Percentiles rank a stretch among this genome's conserved stretches.
Conservation (phyloP, 495 filamentous ascomycete genomes). For the Penicillium ochrochloron region DNA sequence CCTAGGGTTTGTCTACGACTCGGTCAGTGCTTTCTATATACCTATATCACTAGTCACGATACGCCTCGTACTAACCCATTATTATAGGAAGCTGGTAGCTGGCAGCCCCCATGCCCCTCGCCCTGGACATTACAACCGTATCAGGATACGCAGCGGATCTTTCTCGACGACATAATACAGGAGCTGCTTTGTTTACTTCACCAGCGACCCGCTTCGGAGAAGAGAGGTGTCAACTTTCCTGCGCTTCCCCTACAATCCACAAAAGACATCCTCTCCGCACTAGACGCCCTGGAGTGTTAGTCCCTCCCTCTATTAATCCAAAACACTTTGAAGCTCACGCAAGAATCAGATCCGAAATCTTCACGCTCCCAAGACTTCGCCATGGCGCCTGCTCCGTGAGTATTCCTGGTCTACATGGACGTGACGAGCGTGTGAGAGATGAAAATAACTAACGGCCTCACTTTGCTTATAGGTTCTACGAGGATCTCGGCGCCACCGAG, state of each 20-base stretch:
- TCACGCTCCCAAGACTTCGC: conserved; percentile 36
- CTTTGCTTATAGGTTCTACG: conserved; percentile 38
- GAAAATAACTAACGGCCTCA: conserved; percentile 16
- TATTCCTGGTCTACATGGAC: conserved; percentile 13
- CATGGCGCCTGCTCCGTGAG: conserved; percentile 45
- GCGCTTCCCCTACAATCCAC: conserved; percentile 37
- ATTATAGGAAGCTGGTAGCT: conserved; percentile 42
- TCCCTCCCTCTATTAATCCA: background rate
- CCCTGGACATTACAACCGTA: conserved; percentile 45
- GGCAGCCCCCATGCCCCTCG: conserved; percentile 52
- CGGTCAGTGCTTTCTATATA: conserved; percentile 34
- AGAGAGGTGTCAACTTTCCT: conserved; percentile 39
- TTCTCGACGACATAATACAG: conserved; percentile 59
- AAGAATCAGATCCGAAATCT: conserved; percentile 38
- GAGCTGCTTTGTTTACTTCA: conserved; percentile 56
- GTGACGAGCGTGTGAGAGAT: background rate
- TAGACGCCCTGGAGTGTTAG: conserved; percentile 58
- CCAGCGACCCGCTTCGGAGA: conserved; percentile 51
- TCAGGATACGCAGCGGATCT: conserved; percentile 47
- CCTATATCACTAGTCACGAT: background rate
- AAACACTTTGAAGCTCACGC: conserved; percentile 7
- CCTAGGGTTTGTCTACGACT: conserved; percentile 58
- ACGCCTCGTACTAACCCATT: background rate
- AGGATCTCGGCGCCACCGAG: conserved; percentile 50
- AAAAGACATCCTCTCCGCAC: conserved; percentile 44